These are phyloP conservation scores for Pseudogymnoascus sp. DNA, from an alignment of 2,329 filamentous ascomycete genomes.

Conservation along the genomic window DNA sequence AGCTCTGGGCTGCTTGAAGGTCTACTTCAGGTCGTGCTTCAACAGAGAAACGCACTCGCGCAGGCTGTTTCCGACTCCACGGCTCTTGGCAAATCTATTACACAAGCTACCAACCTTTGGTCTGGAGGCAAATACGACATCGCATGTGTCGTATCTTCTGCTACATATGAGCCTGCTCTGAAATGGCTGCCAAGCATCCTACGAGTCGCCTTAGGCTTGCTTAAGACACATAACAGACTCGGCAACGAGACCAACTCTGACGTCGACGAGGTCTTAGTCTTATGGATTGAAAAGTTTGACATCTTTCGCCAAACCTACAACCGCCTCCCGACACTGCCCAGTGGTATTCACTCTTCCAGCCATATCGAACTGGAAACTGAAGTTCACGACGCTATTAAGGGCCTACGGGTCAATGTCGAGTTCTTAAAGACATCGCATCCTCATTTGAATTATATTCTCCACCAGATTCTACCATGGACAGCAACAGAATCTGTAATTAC, in stretches of 20 bases:
- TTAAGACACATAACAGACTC: slow-evolving; percentile 61
- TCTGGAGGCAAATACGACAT: slow-evolving; percentile 30
- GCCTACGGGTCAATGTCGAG: slow-evolving; percentile 24
- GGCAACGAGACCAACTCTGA: slow-evolving; percentile 33
- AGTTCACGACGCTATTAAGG: slow-evolving; percentile 15
- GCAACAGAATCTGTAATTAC: slow-evolving; percentile 24
- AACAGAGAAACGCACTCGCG: slow-evolving; percentile 44
- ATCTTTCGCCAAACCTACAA: slow-evolving; percentile 36
- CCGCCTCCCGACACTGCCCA: slow-evolving; percentile 42
- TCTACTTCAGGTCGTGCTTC: slow-evolving; percentile 58
- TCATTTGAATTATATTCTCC: slow-evolving; percentile 56
- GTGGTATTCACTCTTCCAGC: slow-evolving; percentile 39
- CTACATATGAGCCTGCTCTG: neutral
- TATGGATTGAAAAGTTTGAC: slow-evolving; percentile 44
- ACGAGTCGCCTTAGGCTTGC: slow-evolving; percentile 51
- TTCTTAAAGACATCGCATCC: slow-evolving; percentile 35
- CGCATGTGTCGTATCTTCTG: neutral
- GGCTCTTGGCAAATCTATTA: slow-evolving; percentile 19
- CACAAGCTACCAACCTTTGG: slow-evolving; percentile 32
- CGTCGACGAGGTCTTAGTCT: slow-evolving; percentile 39
- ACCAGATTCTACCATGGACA: slow-evolving; percentile 62
- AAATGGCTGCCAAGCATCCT: slow-evolving; percentile 66
- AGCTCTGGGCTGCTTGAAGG: slow-evolving; percentile 84
- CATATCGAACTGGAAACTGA: slow-evolving; percentile 21
- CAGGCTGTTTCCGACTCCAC: slow-evolving; percentile 13